A percentile compares a stretch with the other conserved stretches of the same genome.
Conservation (phyloP, 1,139 yeast genomes). For the Diutina neorugosa region DNA sequence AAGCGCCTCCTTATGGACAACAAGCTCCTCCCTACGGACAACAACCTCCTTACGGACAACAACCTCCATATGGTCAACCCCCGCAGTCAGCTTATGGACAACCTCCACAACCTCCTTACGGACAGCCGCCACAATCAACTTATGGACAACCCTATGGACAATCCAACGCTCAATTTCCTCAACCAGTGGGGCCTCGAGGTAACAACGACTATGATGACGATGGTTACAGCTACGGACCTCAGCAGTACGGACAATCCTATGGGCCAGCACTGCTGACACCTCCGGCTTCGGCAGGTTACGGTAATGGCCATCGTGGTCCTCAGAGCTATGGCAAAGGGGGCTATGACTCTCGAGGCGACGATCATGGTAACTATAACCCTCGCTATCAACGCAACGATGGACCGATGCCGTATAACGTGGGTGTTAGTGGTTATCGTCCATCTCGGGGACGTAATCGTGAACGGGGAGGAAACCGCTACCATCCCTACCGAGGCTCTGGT, state of each 20-base stretch:
- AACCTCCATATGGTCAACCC: background rate
- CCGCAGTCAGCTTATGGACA: constrained; percentile 7
- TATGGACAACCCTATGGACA: background rate
- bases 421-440: background rate
- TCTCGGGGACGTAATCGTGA: background rate
- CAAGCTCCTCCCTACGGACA: background rate
- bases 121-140: constrained; percentile 8
- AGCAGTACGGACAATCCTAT: background rate
- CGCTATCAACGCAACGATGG: background rate
- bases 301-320: background rate
- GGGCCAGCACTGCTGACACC: background rate
- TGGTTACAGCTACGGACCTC: background rate
- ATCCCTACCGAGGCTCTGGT: background rate
- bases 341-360: too few relatives aligned
- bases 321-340: too few relatives aligned
- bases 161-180: background rate
- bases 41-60: constrained; percentile 1
- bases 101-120: constrained; percentile 14
- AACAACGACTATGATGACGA: background rate
- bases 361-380: background rate
- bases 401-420: background rate
- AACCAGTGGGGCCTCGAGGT: background rate
- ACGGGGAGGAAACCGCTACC: background rate
- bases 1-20: constrained; percentile 10
- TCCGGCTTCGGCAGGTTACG: background rate